Base-by-base conservation (phyloP, 2,329 filamentous ascomycete genomes). In the Aspergillus awamori region DNA sequence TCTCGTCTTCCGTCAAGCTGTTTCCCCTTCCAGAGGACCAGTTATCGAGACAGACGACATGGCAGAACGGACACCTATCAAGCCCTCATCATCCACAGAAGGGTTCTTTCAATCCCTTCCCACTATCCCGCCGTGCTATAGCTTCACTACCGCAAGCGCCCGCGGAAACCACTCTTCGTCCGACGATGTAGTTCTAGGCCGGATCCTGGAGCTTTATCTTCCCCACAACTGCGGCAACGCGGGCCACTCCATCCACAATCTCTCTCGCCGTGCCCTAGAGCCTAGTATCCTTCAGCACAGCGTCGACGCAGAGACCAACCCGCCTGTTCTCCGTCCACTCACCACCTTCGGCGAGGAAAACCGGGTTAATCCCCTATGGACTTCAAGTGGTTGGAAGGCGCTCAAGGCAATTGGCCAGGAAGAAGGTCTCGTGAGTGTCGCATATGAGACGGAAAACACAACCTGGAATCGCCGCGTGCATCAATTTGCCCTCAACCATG, bases 391-490 rank as follows among this genome's bases (percentile, higher is more conserved):
- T 5, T 53, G 51, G 51, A 22, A 38, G 5, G 17, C 20, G 2
- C 51, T 53, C 5, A 53, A 53, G 51, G 51, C 33, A 15, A 53
- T 38, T 7, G 51, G 51, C 13, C 51, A 53, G 20, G 33, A 53
- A n/a, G 26, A 56, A 22, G 53, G 38, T 2, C 26, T 56, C 10
- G 38, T 53, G 26, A 24, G 30, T 15, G 10, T 33, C 2, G 51
- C 51, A 11, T 53, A 53, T 20, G 51, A 53, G n/a, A 33, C 20
- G 8, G 17, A 53, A 5, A 53, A 39, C 11, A 15, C 20, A n/a
- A 22, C n/a, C 7, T 53, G 51, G 51, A 53, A 53, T 11, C 51
- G 33, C 20, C 51, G 51, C 10, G 51, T 53, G 26, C 51, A 53
- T 22, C 51, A 53, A 15, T 53, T 53, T 20, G 51, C 33, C 6